A percentile compares a stretch with the other conserved stretches of the same genome.
Conservation (phyloP, 208 protist species). For the Phytomonas francai region DNA sequence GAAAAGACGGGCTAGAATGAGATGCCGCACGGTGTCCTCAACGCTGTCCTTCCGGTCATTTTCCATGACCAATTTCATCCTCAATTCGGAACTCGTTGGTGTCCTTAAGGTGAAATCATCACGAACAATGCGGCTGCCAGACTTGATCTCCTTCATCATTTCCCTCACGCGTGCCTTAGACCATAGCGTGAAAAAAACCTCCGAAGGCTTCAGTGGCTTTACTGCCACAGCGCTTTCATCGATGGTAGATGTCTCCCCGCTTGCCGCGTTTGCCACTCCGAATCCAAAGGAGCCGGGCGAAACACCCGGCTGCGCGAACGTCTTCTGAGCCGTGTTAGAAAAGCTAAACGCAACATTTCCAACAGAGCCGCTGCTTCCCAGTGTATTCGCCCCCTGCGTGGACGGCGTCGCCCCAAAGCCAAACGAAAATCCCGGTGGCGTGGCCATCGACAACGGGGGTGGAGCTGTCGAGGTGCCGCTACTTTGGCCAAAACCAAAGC, state of each 20-base stretch:
- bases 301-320: not conserved
- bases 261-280: constrained; percentile 6
- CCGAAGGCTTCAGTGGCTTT: constrained; percentile 44
- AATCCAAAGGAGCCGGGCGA: constrained; percentile 23
- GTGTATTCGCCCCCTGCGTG: not conserved
- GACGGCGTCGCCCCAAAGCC: not conserved
- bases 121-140: constrained; percentile 74
- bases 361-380: not conserved
- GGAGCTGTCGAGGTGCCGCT: not conserved
- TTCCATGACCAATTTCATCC: constrained; percentile 79
- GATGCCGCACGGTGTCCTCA: constrained; percentile 21
- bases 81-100: constrained; percentile 4
- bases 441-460: not conserved
- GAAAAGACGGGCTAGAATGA: constrained; percentile 72
- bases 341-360: constrained; percentile 1
- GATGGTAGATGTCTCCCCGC: not conserved
- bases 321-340: not conserved
- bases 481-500: constrained; percentile 23
- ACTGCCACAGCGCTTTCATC: constrained; percentile 16
- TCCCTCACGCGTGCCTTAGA: constrained; percentile 45
- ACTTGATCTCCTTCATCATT: constrained; percentile 60
- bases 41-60: constrained; percentile 80
- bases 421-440: not conserved
- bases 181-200: constrained; percentile 76
- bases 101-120: constrained; percentile 43